Evolutionary conservation across 768 basidiomycete species (phyloP).

Genomic region (Tulasnella sp.): DNA sequence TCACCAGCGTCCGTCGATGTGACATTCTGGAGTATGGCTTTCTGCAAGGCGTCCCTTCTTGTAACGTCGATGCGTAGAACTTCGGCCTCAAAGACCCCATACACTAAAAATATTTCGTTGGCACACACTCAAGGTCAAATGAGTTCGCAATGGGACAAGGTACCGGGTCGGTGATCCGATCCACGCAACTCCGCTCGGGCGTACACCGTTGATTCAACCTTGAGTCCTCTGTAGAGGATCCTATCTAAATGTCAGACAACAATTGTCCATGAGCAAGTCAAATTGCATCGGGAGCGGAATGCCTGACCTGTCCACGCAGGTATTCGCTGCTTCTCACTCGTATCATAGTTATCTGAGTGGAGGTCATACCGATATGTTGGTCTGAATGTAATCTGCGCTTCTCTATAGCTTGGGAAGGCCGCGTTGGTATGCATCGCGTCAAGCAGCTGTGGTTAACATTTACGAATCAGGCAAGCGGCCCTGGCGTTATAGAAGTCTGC

Average conservation of each 20-base stretch:
- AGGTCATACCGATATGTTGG: constrained; percentile 92
- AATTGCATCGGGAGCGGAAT: neutral
- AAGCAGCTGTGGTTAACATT: constrained; percentile 43
- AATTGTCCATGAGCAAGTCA: constrained; percentile 17
- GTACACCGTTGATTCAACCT: constrained; percentile 59
- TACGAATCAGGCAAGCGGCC: neutral
- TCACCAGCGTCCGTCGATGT: constrained; percentile 51
- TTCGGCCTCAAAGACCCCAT: constrained; percentile 66
- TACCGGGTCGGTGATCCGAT: constrained; percentile 95
- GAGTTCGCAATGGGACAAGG: neutral
- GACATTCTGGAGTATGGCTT: constrained; percentile 55
- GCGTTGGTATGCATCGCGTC: constrained; percentile 58
- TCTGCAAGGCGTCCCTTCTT: constrained; percentile 62
- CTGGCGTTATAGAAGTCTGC: neutral
- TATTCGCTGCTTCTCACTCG: constrained; percentile 90
- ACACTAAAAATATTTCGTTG: constrained; percentile 42
- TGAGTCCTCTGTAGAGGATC: constrained; percentile 67
- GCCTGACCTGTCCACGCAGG: constrained; percentile 91
- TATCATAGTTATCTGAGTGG: constrained; percentile 80
- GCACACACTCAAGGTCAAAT: neutral
- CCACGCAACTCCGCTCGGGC: constrained; percentile 72
- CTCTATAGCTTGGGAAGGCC: constrained; percentile 75
- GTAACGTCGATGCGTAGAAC: constrained; percentile 68
- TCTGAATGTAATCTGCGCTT: constrained; percentile 82
- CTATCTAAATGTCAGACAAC: constrained; percentile 56